Percentiles rank a stretch among this genome's conserved stretches.
phyloP scores from a whole-genome alignment of 2,329 filamentous ascomycete genomes.

The Phialophora verrucosa region DNA sequence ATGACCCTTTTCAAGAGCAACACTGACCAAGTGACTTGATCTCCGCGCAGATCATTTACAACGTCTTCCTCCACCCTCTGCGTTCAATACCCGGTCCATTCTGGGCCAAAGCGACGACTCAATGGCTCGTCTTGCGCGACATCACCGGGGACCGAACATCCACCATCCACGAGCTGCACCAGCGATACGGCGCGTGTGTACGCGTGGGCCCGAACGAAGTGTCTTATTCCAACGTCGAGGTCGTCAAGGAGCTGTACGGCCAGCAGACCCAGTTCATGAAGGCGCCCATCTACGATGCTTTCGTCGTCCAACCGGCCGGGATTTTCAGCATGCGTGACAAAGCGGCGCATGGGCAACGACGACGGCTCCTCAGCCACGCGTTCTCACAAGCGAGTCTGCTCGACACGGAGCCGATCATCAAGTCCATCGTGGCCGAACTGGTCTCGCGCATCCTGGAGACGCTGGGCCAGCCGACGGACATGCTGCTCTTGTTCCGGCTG shows the following conservation, averaged over 20 bases:
- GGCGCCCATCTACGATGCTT: slow-evolving; percentile 25
- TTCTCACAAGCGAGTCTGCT: slow-evolving; percentile 41
- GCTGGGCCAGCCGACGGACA: slow-evolving; percentile 31
- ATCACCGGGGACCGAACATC: slow-evolving; percentile 9
- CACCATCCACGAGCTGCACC: slow-evolving; percentile 55
- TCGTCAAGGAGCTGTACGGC: slow-evolving; percentile 68
- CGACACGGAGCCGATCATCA: slow-evolving; percentile 48
- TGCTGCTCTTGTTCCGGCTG: slow-evolving; percentile 23
- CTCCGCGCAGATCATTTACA: background rate
- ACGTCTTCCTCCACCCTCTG: slow-evolving; percentile 28
- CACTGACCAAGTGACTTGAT: too few species aligned
- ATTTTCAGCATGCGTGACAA: slow-evolving; percentile 41
- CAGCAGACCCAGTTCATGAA: slow-evolving; percentile 27
- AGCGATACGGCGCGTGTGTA: slow-evolving; percentile 64
- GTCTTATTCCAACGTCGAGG: slow-evolving; percentile 68
- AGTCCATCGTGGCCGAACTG: background rate
- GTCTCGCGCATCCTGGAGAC: slow-evolving; percentile 32
- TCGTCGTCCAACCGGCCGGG: slow-evolving; percentile 11
- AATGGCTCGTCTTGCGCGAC: slow-evolving; percentile 27
- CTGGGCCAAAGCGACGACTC: slow-evolving; percentile 68
- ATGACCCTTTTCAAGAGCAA: too few species aligned
- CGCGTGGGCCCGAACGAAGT: slow-evolving; percentile 69
- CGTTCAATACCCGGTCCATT: slow-evolving; percentile 92
- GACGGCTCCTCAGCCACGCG: slow-evolving; percentile 47
- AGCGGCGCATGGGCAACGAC: slow-evolving; percentile 46